Conservation (phyloP, 2,329 filamentous ascomycete species). For the Delphinella strobiligena region DNA sequence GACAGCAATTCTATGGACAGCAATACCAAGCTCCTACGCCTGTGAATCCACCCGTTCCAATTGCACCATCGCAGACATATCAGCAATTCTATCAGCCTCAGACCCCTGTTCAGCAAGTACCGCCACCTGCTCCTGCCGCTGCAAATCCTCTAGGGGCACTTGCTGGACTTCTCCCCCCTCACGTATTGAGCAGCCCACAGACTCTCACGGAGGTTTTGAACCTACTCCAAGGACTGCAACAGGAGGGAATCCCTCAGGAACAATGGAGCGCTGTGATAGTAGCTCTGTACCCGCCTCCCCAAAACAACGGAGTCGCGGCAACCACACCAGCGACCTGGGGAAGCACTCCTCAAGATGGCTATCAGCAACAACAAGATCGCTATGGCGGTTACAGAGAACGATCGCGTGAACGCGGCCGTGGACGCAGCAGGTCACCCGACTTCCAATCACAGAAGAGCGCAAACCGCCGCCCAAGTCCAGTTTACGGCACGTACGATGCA, state of each 20-base stretch:
- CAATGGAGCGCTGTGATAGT: conserved; percentile 54
- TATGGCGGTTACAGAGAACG: conserved; percentile 8
- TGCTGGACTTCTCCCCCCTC: conserved; percentile 22
- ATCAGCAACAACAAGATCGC: conserved; percentile 6
- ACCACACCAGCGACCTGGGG: not conserved
- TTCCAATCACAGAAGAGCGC: conserved; percentile 51
- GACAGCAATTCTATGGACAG: conserved; percentile 10
- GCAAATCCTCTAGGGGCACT: conserved; percentile 2
- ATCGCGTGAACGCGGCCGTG: conserved; percentile 46
- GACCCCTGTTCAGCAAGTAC: conserved; percentile 3
- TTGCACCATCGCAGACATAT: conserved; percentile 4
- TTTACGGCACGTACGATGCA: conserved; percentile 61
- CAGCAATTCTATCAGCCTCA: conserved; percentile 3
- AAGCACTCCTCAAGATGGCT: conserved; percentile 1
- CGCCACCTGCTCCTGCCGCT: conserved; percentile 4
- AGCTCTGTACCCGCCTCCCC: conserved; percentile 29
- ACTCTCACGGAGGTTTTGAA: conserved; percentile 59
- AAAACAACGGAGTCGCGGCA: conserved; percentile 5
- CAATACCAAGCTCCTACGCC: conserved; percentile 9
- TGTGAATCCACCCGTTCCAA: conserved; percentile 17
- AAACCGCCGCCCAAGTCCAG: conserved; percentile 53
- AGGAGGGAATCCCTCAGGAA: conserved; percentile 65
- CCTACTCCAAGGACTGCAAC: conserved; percentile 61
- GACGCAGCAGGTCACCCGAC: conserved; percentile 57
- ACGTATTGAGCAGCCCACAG: conserved; percentile 24